Percentiles rank a stretch among this genome's conserved stretches.
Evolutionary conservation across 2,329 filamentous ascomycete species (phyloP).

Genomic region (Pseudogymnoascus sp.): DNA sequence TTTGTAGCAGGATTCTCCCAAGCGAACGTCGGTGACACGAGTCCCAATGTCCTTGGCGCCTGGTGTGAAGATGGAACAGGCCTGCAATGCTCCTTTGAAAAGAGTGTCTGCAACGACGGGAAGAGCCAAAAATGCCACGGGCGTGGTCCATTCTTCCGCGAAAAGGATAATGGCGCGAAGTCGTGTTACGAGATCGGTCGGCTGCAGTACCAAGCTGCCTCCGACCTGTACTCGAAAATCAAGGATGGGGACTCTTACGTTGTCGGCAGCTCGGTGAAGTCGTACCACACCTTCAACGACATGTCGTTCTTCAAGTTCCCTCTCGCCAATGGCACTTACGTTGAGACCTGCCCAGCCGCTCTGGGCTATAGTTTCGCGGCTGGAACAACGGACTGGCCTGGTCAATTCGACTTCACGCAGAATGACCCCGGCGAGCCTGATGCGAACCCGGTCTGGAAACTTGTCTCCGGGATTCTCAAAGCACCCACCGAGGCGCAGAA

Average conservation of each 20-base stretch:
- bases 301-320: slow-evolving; percentile 68
- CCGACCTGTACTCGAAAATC: slow-evolving; percentile 44
- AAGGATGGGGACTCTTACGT: slow-evolving; percentile 36
- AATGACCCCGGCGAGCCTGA: slow-evolving; percentile 67
- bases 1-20: slow-evolving; percentile 93
- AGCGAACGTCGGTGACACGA: slow-evolving; percentile 83
- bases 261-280: slow-evolving; percentile 59
- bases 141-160: slow-evolving; percentile 60
- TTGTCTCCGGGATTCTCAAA: slow-evolving; percentile 66
- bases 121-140: slow-evolving; percentile 65
- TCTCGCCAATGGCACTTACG: slow-evolving; percentile 62
- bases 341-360: slow-evolving; percentile 74
- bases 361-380: slow-evolving; percentile 89
- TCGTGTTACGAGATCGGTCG: slow-evolving; percentile 70
- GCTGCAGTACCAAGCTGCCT: slow-evolving; percentile 60
- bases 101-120: slow-evolving; percentile 72
- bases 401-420: slow-evolving; percentile 88
- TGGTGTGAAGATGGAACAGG: slow-evolving; percentile 83
- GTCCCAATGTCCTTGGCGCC: slow-evolving; percentile 78
- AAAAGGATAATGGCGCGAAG: slow-evolving; percentile 61
- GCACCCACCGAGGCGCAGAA: slow-evolving; percentile 61
- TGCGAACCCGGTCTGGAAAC: slow-evolving; percentile 60
- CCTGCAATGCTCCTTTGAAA: slow-evolving; percentile 62
- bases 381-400: slow-evolving; percentile 85
- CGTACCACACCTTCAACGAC: slow-evolving; percentile 79